phyloP scores from a whole-genome alignment of 2,329 filamentous ascomycete species.

The Lasiodiplodia sp. region DNA sequence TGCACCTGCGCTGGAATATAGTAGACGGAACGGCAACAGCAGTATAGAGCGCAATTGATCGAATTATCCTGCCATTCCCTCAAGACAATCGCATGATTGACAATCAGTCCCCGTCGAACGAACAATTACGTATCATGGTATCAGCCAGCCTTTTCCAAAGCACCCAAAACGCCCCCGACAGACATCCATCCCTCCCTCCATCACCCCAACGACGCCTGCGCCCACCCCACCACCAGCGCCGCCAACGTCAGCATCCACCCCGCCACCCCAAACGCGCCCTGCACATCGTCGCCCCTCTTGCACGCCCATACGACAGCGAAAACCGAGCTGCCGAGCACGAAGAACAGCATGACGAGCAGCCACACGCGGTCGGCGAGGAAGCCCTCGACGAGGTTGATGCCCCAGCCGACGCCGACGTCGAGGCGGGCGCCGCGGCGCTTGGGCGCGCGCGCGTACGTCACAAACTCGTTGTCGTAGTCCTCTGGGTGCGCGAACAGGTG shows the following conservation, averaged over 20 bases:
- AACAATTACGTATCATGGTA: neutral
- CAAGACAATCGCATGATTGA: neutral
- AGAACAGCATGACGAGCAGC: conserved; percentile 40
- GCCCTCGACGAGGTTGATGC: conserved; percentile 49
- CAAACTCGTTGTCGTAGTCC: conserved; percentile 49
- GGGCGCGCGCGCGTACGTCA: conserved; percentile 47
- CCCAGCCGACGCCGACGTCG: conserved; percentile 48
- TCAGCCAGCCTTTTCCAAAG: neutral
- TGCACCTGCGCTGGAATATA: too few species aligned
- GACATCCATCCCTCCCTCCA: neutral
- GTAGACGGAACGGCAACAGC: neutral
- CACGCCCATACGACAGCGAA: conserved; percentile 47
- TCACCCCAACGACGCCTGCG: conserved; percentile 43
- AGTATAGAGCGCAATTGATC: neutral
- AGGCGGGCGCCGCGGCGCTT: conserved; percentile 42
- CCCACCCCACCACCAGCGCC: conserved; percentile 41
- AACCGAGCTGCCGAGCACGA: conserved; percentile 42
- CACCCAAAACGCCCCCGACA: neutral
- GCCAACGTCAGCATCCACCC: conserved; percentile 47
- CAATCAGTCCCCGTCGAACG: neutral
- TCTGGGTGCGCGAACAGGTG: conserved; percentile 50
- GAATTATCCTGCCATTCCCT: too few species aligned
- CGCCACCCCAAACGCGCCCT: conserved; percentile 51
- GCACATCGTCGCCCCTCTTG: conserved; percentile 42
- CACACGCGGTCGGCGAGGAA: conserved; percentile 48